Evolutionary conservation across 2,329 filamentous ascomycete genomes (phyloP).

Genomic region (Colletotrichum sp.): DNA sequence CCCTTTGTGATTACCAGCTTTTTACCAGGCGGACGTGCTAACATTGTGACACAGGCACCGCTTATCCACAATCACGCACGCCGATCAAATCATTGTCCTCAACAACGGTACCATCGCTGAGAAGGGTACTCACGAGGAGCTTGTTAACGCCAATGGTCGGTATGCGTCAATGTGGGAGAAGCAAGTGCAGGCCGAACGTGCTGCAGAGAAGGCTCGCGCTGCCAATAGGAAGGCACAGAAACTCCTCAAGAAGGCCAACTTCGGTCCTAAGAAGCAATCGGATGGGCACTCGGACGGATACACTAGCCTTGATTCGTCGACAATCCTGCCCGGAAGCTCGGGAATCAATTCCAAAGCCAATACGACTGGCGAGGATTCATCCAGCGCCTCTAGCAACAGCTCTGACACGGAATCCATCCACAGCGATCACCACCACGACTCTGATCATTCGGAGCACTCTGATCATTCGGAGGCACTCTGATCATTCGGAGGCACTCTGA

Average conservation of each 20-base stretch:
- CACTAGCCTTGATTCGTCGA: conserved; percentile 49
- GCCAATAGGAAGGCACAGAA: conserved; percentile 46
- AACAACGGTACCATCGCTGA: conserved; percentile 79
- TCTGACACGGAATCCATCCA: conserved; percentile 43
- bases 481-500: not conserved
- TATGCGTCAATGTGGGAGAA: conserved; percentile 91
- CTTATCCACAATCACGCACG: conserved; percentile 83
- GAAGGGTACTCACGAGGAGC: conserved; percentile 77
- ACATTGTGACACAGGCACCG: conserved; percentile 62
- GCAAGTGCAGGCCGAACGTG: conserved; percentile 79
- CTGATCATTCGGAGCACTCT: conserved; percentile 12
- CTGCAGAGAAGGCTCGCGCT: conserved; percentile 61
- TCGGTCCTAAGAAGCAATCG: conserved; percentile 41
- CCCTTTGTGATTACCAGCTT: conserved; percentile 14
- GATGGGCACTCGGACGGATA: conserved; percentile 51
- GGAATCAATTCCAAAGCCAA: conserved; percentile 32
- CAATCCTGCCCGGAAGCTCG: conserved; percentile 40
- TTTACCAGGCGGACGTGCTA: conserved; percentile 24
- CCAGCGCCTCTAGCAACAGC: conserved; percentile 29
- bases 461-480: not conserved
- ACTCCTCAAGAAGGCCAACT: conserved; percentile 54
- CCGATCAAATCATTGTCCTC: conserved; percentile 83
- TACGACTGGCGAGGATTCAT: conserved; percentile 32
- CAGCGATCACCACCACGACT: conserved; percentile 22
- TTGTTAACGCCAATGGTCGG: conserved; percentile 71